phyloP scores from a whole-genome alignment of 768 basidiomycete species.

The Lentinula boryana region DNA sequence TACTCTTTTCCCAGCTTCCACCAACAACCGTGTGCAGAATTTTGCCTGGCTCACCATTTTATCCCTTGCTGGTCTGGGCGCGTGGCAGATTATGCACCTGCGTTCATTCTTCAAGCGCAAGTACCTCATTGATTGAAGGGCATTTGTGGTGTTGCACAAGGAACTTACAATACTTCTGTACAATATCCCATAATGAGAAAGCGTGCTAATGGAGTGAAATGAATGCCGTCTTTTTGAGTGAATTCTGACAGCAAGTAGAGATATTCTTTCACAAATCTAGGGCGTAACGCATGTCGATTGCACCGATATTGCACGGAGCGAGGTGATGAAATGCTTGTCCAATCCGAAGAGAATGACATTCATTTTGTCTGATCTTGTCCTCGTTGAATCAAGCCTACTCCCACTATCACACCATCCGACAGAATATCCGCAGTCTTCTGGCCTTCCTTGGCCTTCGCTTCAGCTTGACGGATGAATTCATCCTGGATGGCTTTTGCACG shows the following conservation, averaged over 20 bases:
- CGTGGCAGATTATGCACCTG: constrained; percentile 94
- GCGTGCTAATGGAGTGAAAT: background rate
- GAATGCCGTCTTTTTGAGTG: background rate
- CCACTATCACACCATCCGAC: constrained; percentile 68
- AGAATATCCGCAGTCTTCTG: constrained; percentile 67
- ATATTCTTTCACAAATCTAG: too few relatives aligned
- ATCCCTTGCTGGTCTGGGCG: constrained; percentile 72
- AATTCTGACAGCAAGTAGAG: too few relatives aligned
- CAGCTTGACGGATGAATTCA: constrained; percentile 64
- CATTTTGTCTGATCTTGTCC: constrained; percentile 23
- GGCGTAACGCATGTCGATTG: too few relatives aligned
- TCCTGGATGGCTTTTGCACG: constrained; percentile 62
- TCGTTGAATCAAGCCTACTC: constrained; percentile 66
- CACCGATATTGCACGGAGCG: too few relatives aligned
- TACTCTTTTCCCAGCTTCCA: constrained; percentile 59
- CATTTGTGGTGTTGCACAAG: background rate
- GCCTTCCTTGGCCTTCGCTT: constrained; percentile 60
- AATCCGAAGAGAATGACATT: background rate
- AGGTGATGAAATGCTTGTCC: too few relatives aligned
- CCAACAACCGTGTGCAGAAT: constrained; percentile 83
- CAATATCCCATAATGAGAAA: background rate
- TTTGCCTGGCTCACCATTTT: constrained; percentile 88
- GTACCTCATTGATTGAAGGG: constrained; percentile 75
- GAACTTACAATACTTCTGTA: background rate
- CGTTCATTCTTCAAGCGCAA: constrained; percentile 95